Evolutionary conservation across 768 basidiomycete genomes (phyloP).

Genomic region (Crepidotus variabilis): DNA sequence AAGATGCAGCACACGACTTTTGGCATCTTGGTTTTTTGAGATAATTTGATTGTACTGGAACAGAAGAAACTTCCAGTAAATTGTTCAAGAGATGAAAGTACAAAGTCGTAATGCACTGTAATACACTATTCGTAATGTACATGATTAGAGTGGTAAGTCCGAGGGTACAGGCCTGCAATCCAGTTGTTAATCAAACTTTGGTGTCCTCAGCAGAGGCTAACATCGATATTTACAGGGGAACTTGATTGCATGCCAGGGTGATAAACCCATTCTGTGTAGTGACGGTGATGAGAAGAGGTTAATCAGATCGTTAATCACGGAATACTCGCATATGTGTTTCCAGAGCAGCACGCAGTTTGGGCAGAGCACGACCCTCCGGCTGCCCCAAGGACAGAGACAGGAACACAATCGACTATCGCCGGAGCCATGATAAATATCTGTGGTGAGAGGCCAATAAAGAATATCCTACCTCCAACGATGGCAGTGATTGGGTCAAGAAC

Average conservation of each 20-base stretch:
- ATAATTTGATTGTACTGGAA: too few relatives aligned
- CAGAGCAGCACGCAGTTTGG: slow-evolving; percentile 3
- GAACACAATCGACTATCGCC: slow-evolving; percentile 1
- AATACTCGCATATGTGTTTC: slow-evolving; percentile 1
- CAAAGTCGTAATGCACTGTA: too few relatives aligned
- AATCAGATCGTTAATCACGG: background rate
- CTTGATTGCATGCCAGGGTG: background rate
- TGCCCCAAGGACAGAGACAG: background rate
- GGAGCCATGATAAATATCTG: background rate
- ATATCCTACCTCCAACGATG: background rate
- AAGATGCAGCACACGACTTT: too few relatives aligned
- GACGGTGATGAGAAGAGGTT: background rate
- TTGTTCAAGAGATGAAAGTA: too few relatives aligned
- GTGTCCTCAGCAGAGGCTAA: too few relatives aligned
- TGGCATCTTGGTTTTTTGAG: too few relatives aligned
- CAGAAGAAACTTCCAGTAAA: too few relatives aligned
- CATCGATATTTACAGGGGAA: too few relatives aligned
- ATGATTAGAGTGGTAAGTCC: too few relatives aligned
- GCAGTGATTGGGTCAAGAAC: slow-evolving; percentile 2
- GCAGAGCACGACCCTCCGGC: slow-evolving; percentile 1
- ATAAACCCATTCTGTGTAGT: slow-evolving; percentile 1
- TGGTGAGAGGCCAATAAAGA: background rate
- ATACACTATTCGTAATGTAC: too few relatives aligned
- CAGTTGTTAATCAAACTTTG: too few relatives aligned
- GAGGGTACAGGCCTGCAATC: too few relatives aligned